phyloP scores from a whole-genome alignment of 345 rosid genomes.

The Corchorus capsularis region DNA sequence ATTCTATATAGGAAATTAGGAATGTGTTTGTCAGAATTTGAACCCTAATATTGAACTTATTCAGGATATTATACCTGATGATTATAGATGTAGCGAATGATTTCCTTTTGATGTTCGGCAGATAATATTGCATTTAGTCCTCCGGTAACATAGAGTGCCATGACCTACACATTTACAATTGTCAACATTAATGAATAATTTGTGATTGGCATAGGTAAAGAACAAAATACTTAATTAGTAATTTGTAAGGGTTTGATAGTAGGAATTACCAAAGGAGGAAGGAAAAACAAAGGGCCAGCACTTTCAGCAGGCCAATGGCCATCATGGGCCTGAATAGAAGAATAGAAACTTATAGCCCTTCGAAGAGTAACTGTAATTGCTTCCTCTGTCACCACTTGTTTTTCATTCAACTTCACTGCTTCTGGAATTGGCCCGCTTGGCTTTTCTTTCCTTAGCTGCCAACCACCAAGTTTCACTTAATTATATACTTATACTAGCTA shows the following conservation, averaged over 20 bases:
- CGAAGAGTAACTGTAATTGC: slow-evolving; percentile 40
- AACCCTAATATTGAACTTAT: neutral
- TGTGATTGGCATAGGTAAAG: neutral
- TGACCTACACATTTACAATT: slow-evolving; percentile 40
- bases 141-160: slow-evolving; percentile 55
- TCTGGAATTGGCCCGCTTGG: slow-evolving; percentile 33
- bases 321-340: slow-evolving; percentile 62
- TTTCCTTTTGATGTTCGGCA: slow-evolving; percentile 56
- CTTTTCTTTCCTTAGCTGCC: slow-evolving; percentile 42
- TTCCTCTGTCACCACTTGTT: slow-evolving; percentile 36
- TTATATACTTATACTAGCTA: neutral
- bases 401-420: slow-evolving; percentile 40
- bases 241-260: too few relatives aligned
- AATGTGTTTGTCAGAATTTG: neutral
- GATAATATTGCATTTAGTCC: slow-evolving; percentile 43
- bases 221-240: neutral
- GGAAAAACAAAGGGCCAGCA: slow-evolving; percentile 65
- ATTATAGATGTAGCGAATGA: slow-evolving; percentile 56
- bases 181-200: neutral
- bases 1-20: too few relatives aligned
- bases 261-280: slow-evolving; percentile 52
- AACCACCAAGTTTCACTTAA: neutral
- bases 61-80: slow-evolving; percentile 54
- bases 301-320: slow-evolving; percentile 76
- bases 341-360: slow-evolving; percentile 52